These are phyloP conservation scores for Dryas drummondii DNA, from an alignment of 306 rosid genomes.

Conservation along the genomic window DNA sequence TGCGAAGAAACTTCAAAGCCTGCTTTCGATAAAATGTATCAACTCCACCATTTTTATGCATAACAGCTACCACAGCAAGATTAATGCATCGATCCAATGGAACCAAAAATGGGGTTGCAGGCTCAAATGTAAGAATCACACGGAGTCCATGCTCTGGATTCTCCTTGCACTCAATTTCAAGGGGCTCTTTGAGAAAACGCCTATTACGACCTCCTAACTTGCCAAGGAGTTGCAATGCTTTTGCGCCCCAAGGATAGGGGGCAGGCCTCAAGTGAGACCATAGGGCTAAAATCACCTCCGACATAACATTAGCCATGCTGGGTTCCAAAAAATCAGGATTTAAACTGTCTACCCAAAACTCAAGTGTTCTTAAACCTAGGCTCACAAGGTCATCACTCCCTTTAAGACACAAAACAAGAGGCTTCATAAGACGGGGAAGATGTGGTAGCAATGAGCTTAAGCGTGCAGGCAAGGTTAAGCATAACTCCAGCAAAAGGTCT, in stretches of 20 bases:
- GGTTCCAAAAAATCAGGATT: slow-evolving; percentile 99
- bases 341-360: slow-evolving; percentile 97
- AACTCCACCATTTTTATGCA: slow-evolving; percentile 65
- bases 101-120: slow-evolving; percentile 96
- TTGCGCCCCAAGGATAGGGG: slow-evolving; percentile 94
- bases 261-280: slow-evolving; percentile 96
- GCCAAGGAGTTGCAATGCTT: slow-evolving; percentile 97
- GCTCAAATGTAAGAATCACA: slow-evolving; percentile 96
- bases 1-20: slow-evolving; percentile 87
- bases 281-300: slow-evolving; percentile 86
- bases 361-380: slow-evolving; percentile 92
- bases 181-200: slow-evolving; percentile 95
- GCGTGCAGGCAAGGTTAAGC: slow-evolving; percentile 97
- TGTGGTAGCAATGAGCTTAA: slow-evolving; percentile 88
- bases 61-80: slow-evolving; percentile 88
- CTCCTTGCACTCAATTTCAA: slow-evolving; percentile 94
- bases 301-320: slow-evolving; percentile 93
- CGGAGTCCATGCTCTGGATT: slow-evolving; percentile 98
- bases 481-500: slow-evolving; percentile 89
- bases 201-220: slow-evolving; percentile 98
- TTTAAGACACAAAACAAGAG: slow-evolving; percentile 85
- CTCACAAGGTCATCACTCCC: slow-evolving; percentile 92
- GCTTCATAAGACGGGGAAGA: slow-evolving; percentile 96
- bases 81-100: slow-evolving; percentile 98
- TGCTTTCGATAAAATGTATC: slow-evolving; percentile 84